Base-by-base conservation (phyloP, 331 rosid genomes). In the Pyrus hybrid region DNA sequence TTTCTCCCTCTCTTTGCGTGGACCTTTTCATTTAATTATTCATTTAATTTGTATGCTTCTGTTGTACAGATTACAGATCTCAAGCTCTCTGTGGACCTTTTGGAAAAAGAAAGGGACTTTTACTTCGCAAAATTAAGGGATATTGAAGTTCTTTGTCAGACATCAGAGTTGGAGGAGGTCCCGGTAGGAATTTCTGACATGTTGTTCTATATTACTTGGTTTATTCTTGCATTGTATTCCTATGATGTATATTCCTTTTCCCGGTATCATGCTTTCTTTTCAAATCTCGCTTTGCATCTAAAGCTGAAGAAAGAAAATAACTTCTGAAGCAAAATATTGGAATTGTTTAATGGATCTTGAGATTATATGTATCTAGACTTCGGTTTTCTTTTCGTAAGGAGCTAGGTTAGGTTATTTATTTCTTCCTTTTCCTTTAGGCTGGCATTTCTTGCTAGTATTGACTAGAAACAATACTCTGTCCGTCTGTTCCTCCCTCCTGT, bases 31-130 rank as follows among this genome's bases (percentile, higher is more conserved):
- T 37, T 5, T 7, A 49, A 49, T 49, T 49, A 49, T 49, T 17
- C 56, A 17, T 49, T n/a, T n/a, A n/a, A n/a, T n/a, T 64, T 65
- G 23, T 41, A 47, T 76, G 60, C 60, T 70, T 76, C 57, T 73
- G 23, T 71, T 84, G 68, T 28, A 63, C 91, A 94, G 99, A 81
- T 92, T 76, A 81, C 90, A 18, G 97, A 90, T 74, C 97, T 94
- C 72, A 94, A 90, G 80, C 77, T 87, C 70, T 94, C 97, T 3
- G 88, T 92, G 73, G 96, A 94, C 87, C 78, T 86, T 68, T 82
- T 94, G 88, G 97, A 94, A 80, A 94, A 94, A 79, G 97, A 94
- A 79, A 80, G 99, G 81, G 96, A 94, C 73, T 94, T 94, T 67
- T 94, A 94, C 89, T 94, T 92, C 30, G 91, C 92, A 69, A 94